Conservation (phyloP, 768 basidiomycete genomes). For the Tremella mesenterica region DNA sequence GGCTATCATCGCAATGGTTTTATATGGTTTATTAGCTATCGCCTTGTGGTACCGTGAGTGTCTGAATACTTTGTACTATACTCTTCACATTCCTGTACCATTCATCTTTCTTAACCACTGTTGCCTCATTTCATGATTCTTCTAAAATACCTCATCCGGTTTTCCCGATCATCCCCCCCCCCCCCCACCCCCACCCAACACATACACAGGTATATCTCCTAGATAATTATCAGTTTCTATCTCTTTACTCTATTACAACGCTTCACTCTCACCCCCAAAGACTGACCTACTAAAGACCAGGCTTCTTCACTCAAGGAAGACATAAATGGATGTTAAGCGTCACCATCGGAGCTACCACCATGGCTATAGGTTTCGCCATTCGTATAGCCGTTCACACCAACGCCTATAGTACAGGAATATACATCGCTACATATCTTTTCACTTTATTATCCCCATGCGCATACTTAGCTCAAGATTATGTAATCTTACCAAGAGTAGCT, state of each 20-base stretch:
- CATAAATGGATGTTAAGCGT: conserved; percentile 6
- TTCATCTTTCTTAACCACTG: too few relatives aligned
- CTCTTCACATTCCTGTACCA: too few relatives aligned
- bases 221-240: too few relatives aligned
- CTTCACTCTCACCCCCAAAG: background rate
- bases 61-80: background rate
- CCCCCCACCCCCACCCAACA: too few relatives aligned
- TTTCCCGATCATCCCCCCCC: too few relatives aligned
- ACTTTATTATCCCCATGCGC: conserved; percentile 53
- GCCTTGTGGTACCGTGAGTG: conserved; percentile 9
- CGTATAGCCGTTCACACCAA: background rate
- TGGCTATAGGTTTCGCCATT: conserved; percentile 7
- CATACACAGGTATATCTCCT: too few relatives aligned
- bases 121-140: too few relatives aligned
- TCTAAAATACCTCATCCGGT: too few relatives aligned
- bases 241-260: background rate
- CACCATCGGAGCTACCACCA: conserved; percentile 6
- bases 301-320: conserved; percentile 1
- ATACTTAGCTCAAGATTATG: conserved; percentile 55
- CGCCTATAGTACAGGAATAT: background rate
- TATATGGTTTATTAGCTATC: conserved; percentile 1
- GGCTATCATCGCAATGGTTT: conserved; percentile 1
- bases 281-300: background rate
- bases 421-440: conserved; percentile 2
- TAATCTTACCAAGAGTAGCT: conserved; percentile 59